A percentile compares a stretch with the other conserved stretches of the same genome.
Evolutionary conservation across 495 filamentous ascomycete species (phyloP).

Genomic region (Opeltia flavorubescens): DNA sequence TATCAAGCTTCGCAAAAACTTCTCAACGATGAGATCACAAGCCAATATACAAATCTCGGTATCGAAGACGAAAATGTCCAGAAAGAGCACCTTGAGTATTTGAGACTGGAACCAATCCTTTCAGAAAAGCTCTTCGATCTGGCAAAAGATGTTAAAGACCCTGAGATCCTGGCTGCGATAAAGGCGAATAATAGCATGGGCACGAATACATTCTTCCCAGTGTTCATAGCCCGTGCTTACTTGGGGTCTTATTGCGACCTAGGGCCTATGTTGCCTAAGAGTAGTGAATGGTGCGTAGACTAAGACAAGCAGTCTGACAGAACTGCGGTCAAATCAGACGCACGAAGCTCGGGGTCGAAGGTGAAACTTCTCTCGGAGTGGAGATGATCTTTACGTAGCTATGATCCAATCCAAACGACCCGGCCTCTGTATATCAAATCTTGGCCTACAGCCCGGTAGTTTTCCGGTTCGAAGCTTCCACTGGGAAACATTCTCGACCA

Average conservation of each 20-base stretch:
- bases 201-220: not conserved
- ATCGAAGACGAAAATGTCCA: not conserved
- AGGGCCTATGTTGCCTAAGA: not conserved
- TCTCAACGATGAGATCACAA: not conserved
- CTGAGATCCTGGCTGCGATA: not conserved
- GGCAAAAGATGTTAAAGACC: not conserved
- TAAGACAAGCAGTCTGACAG: too few relatives aligned
- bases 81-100: not conserved
- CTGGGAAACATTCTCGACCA: too few relatives aligned
- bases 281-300: slow-evolving; percentile 1
- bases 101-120: not conserved
- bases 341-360: too few relatives aligned
- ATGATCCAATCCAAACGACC: too few relatives aligned
- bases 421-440: too few relatives aligned
- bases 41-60: not conserved
- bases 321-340: too few relatives aligned
- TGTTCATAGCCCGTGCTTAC: not conserved
- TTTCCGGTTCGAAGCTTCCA: too few relatives aligned
- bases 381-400: too few relatives aligned
- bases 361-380: too few relatives aligned
- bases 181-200: not conserved
- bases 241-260: not conserved
- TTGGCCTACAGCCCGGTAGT: too few relatives aligned
- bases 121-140: not conserved
- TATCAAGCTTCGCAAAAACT: not conserved